Percentiles rank a stretch among this genome's conserved stretches.
Conservation (phyloP, 1,284 basidiomycete species). For the Heimioporus retisporus region DNA sequence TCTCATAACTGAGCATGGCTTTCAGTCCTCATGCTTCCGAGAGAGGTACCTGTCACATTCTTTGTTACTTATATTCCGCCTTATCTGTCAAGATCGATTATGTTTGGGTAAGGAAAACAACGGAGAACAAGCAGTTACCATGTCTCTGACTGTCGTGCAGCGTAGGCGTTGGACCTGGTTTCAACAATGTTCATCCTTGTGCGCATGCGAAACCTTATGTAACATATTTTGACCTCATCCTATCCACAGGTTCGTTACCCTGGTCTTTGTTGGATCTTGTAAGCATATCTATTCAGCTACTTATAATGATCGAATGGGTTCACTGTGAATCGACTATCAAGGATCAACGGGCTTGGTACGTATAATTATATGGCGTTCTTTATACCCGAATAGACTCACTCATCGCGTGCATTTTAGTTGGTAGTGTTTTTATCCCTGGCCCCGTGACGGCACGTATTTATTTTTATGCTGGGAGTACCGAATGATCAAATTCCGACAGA, state of each 20-base stretch:
- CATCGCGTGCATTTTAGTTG: no score
- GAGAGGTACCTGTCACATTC: conserved; percentile 9
- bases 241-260: conserved; percentile 18
- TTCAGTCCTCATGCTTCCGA: conserved; percentile 18
- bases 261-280: conserved; percentile 5
- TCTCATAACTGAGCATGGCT: not conserved
- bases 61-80: not conserved
- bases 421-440: no score
- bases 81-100: conserved; percentile 19
- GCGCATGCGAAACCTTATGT: not conserved
- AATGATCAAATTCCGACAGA: no score
- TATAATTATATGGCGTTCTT: not conserved
- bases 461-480: no score
- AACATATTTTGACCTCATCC: not conserved
- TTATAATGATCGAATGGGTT: not conserved
- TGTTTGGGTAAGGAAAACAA: conserved; percentile 16
- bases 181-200: conserved; percentile 23
- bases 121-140: no score
- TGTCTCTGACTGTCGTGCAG: not conserved
- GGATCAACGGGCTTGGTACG: not conserved
- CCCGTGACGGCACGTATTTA: no score
- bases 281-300: not conserved
- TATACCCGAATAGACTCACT: no score
- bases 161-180: conserved; percentile 17
- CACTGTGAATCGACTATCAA: not conserved